Evolutionary conservation across 2,329 filamentous ascomycete species (phyloP), one percentile per base, ranked within the genome.

Genomic region (Trichoderma brevicompactum): DNA sequence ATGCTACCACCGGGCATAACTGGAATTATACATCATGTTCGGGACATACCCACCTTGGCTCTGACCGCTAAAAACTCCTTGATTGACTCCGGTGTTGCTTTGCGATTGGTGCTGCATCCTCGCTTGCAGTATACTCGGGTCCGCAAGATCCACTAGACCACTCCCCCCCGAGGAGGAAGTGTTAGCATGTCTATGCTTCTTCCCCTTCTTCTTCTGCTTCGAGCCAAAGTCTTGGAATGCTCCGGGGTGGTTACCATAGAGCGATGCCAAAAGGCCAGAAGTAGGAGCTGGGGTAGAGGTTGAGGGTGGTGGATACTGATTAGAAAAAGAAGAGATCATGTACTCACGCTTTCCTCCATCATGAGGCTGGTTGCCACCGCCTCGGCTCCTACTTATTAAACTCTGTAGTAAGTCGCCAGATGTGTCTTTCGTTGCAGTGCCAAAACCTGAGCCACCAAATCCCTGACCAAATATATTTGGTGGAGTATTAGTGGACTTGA

Each of bases 121-220:
- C 81, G 92, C 92, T 85, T 97, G 94, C 86, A 98, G 89, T 87
- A 97, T 97, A 87, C 92, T 97, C 87, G 94, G 94, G 92, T 98
- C 94, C 86, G 92, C 92, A 94, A 97, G 92, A 96, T 98, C 94
- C 85, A 96, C 94, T 94, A 97, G 89, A 85, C 92, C 94, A 92
- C 92, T 92, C 88, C 93, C 94, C 85, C 91, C 91, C 89, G 93
- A 96, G 89, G 94, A 98, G 92, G 94, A 97, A 94, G 94, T 97
- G 92, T 97, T 97, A 95, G 93, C 94, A 90, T 97, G 94, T 89
- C 94, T 96, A 87, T 97, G 94, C 92, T 97, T 97, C 89, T 97
- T 97, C 85, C 93, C 93, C 92, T 97, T 97, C 89, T 97, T 97
- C 90, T 96, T 97, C 88, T 96, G 93, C 89, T 97, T 96, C 83